Percentiles rank a stretch among this genome's conserved stretches.
Conservation (phyloP, 2,329 filamentous ascomycete species). For the Fusarium falciforme region DNA sequence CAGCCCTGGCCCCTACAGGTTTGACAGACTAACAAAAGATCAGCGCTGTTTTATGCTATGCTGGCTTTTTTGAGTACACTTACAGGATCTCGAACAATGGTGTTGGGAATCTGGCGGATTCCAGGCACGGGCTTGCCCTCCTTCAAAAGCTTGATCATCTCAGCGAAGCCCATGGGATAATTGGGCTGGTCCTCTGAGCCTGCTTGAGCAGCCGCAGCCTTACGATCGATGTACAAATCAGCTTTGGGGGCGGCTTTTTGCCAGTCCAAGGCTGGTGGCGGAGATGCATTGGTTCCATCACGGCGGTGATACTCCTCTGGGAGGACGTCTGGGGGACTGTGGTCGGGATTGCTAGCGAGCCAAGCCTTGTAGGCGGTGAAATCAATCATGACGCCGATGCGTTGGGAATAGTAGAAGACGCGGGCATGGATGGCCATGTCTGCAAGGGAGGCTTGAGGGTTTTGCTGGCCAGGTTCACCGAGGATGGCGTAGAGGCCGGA, state of each 20-base stretch:
- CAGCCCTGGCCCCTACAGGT: constrained; percentile 59
- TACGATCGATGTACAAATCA: constrained; percentile 59
- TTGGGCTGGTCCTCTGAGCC: constrained; percentile 64
- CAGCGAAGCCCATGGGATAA: constrained; percentile 85
- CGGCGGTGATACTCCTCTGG: constrained; percentile 47
- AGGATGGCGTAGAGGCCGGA: constrained; percentile 73
- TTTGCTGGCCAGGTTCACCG: constrained; percentile 59
- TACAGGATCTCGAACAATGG: constrained; percentile 77
- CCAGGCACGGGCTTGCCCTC: constrained; percentile 86
- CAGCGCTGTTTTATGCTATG: neutral
- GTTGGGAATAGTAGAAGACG: constrained; percentile 72
- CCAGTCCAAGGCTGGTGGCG: constrained; percentile 53
- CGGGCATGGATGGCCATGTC: constrained; percentile 75
- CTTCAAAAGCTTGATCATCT: constrained; percentile 87
- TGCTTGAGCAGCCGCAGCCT: constrained; percentile 35
- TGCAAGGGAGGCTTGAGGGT: constrained; percentile 61
- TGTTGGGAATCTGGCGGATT: constrained; percentile 87
- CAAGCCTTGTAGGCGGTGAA: constrained; percentile 76
- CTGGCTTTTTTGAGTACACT: constrained; percentile 41
- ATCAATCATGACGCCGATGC: constrained; percentile 66
- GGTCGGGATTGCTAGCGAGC: constrained; percentile 55
- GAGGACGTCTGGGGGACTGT: constrained; percentile 51
- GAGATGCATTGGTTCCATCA: constrained; percentile 13
- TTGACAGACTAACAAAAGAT: constrained; percentile 55
- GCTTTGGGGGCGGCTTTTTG: constrained; percentile 62